Conservation (phyloP, 495 filamentous ascomycete species). For the Lophium mytilinum region DNA sequence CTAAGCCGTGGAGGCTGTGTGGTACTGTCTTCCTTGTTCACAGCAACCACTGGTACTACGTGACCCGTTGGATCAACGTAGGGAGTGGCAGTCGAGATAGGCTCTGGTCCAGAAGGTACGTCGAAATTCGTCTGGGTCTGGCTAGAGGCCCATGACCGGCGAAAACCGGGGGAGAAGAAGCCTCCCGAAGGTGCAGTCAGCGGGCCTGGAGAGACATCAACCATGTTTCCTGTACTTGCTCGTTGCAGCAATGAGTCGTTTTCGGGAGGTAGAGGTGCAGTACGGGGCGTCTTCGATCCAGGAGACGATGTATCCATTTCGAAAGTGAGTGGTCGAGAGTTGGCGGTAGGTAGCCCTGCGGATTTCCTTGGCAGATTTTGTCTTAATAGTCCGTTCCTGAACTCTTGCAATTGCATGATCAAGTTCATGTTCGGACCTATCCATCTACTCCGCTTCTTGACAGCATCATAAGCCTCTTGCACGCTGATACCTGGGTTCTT, state of each 20-base stretch:
- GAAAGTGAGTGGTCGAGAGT: constrained; percentile 18
- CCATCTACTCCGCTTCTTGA: constrained; percentile 86
- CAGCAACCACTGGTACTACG: constrained; percentile 20
- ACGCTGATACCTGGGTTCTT: constrained; percentile 80
- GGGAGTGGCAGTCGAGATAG: constrained; percentile 3
- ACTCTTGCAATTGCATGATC: constrained; percentile 95
- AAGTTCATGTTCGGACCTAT: constrained; percentile 98
- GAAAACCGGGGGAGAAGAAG: constrained; percentile 20
- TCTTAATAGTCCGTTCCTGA: constrained; percentile 59
- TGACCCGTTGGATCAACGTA: constrained; percentile 26
- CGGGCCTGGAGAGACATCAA: constrained; percentile 21
- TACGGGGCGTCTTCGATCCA: constrained; percentile 20
- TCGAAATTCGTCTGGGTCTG: constrained; percentile 23
- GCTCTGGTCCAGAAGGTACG: constrained; percentile 7
- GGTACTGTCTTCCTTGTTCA: constrained; percentile 10
- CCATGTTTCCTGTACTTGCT: constrained; percentile 29
- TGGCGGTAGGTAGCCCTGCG: constrained; percentile 13
- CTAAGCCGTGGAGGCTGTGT: neutral
- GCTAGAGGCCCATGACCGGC: constrained; percentile 24
- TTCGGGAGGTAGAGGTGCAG: constrained; percentile 25
- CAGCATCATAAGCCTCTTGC: constrained; percentile 85
- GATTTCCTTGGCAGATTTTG: constrained; percentile 19
- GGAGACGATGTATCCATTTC: constrained; percentile 5
- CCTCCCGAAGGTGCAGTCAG: constrained; percentile 13
- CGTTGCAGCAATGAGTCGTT: constrained; percentile 19